phyloP scores from a whole-genome alignment of 169 alveolate genomes.

The Eimeria brunetti region DNA sequence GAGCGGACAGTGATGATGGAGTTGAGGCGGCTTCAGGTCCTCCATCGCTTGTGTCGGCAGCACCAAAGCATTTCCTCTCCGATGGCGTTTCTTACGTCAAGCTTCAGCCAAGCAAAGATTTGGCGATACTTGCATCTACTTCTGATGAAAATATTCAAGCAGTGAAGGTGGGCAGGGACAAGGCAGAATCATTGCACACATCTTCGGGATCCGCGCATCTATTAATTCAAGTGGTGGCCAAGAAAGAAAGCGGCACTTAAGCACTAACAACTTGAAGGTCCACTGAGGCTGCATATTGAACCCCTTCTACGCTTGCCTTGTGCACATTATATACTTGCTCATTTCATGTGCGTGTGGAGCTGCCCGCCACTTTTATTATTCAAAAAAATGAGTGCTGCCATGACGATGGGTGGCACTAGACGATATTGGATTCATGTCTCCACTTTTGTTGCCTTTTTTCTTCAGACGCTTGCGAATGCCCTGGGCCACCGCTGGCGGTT shows the following conservation, averaged over 20 bases:
- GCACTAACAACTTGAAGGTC: background rate
- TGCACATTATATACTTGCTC: background rate
- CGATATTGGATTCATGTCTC: background rate
- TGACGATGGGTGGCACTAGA: background rate
- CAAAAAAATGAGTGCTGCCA: background rate
- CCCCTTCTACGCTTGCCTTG: too few relatives aligned
- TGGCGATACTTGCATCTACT: slow-evolving; percentile 47
- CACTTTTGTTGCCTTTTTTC: background rate
- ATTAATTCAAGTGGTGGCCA: background rate
- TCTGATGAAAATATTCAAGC: slow-evolving; percentile 76
- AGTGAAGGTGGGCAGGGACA: slow-evolving; percentile 35
- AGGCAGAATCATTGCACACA: background rate
- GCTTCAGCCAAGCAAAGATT: slow-evolving; percentile 76
- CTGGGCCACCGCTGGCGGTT: slow-evolving; percentile 62
- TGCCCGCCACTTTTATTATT: background rate
- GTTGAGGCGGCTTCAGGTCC: slow-evolving; percentile 1
- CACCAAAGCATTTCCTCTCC: background rate
- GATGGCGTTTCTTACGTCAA: slow-evolving; percentile 60
- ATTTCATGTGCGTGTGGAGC: background rate
- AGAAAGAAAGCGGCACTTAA: background rate
- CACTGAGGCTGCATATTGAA: background rate
- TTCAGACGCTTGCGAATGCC: slow-evolving; percentile 61
- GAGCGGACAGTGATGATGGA: slow-evolving; percentile 33
- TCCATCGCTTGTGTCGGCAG: background rate
- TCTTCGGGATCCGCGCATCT: background rate